A percentile compares a stretch with the other conserved stretches of the same genome.
These are phyloP conservation scores for Eucalyptus polyanthemos DNA, from an alignment of 345 rosid genomes.

Conservation along the genomic window DNA sequence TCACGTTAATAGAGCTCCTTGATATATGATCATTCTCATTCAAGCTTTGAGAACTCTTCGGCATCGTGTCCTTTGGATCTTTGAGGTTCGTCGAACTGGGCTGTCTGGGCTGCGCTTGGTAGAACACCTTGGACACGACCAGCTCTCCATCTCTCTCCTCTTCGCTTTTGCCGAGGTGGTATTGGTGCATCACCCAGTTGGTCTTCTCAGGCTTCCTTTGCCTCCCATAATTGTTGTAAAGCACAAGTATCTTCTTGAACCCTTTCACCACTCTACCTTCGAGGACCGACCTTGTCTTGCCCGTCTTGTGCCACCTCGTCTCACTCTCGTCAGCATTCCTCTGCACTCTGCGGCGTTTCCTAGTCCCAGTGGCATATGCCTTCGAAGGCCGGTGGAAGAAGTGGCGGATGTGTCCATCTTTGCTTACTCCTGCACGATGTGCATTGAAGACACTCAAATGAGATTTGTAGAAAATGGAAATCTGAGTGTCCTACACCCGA, in stretches of 20 bases:
- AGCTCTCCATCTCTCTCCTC: slow-evolving; percentile 91
- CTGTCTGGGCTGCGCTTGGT: slow-evolving; percentile 85
- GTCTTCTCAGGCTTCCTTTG: slow-evolving; percentile 85
- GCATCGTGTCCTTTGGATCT: not conserved
- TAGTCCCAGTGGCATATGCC: slow-evolving; percentile 88
- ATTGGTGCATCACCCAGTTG: slow-evolving; percentile 96
- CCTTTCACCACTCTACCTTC: slow-evolving; percentile 34
- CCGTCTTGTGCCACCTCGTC: slow-evolving; percentile 96
- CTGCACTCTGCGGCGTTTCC: slow-evolving; percentile 74
- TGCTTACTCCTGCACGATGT: slow-evolving; percentile 48
- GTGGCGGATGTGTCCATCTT: slow-evolving; percentile 79
- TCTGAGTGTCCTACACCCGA: not conserved
- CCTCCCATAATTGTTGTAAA: slow-evolving; percentile 83
- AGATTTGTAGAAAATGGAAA: not conserved
- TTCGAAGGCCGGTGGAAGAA: slow-evolving; percentile 89
- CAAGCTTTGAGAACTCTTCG: not conserved
- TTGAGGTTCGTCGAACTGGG: slow-evolving; percentile 5
- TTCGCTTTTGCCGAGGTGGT: slow-evolving; percentile 67
- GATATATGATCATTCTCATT: not conserved
- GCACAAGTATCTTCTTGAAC: slow-evolving; percentile 78
- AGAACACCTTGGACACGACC: slow-evolving; percentile 73
- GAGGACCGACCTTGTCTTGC: slow-evolving; percentile 67
- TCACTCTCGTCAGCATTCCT: slow-evolving; percentile 61
- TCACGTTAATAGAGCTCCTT: not conserved
- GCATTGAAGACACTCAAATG: not conserved